A percentile compares a stretch with the other conserved stretches of the same genome.
phyloP scores from a whole-genome alignment of 163 green algal species.

The Prototheca cutis region DNA sequence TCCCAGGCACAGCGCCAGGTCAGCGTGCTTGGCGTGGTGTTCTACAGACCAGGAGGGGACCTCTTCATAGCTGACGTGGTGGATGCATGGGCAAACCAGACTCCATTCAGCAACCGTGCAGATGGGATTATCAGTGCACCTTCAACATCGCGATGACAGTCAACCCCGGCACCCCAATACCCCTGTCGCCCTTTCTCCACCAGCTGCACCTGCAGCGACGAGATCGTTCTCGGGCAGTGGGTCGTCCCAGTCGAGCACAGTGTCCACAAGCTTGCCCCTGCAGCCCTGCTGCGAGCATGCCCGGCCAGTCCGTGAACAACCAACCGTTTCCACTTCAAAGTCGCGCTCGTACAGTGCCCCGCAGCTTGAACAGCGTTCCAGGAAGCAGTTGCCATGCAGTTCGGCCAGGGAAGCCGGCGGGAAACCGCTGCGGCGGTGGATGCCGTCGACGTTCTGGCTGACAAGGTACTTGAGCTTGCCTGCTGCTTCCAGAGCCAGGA shows the following conservation, averaged over 20 bases:
- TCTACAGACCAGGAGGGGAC: too few species aligned
- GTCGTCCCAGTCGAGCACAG: conserved; percentile 89
- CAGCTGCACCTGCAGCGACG: conserved; percentile 30
- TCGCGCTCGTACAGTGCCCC: conserved; percentile 66
- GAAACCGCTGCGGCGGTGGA: conserved; percentile 86
- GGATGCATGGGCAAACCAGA: not conserved
- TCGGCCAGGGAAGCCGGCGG: conserved; percentile 63
- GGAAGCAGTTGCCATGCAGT: conserved; percentile 94
- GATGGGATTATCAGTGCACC: not conserved
- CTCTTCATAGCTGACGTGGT: too few species aligned
- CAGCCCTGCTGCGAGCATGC: conserved; percentile 50
- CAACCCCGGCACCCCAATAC: too few species aligned
- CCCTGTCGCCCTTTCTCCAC: too few species aligned
- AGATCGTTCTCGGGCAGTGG: conserved; percentile 74
- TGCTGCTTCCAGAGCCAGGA: conserved; percentile 31
- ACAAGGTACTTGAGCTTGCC: conserved; percentile 63
- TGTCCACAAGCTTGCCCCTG: conserved; percentile 52
- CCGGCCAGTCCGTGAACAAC: conserved; percentile 46
- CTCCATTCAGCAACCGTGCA: not conserved
- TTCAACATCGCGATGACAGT: too few species aligned
- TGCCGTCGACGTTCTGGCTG: conserved; percentile 89
- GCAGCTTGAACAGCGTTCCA: conserved; percentile 63
- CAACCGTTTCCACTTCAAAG: conserved; percentile 85
- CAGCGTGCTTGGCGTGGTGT: conserved; percentile 41
- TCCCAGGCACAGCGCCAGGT: conserved; percentile 76